Conservation (phyloP, 352 stramenopile species). For the Phytopythium cucurbitacearum region DNA sequence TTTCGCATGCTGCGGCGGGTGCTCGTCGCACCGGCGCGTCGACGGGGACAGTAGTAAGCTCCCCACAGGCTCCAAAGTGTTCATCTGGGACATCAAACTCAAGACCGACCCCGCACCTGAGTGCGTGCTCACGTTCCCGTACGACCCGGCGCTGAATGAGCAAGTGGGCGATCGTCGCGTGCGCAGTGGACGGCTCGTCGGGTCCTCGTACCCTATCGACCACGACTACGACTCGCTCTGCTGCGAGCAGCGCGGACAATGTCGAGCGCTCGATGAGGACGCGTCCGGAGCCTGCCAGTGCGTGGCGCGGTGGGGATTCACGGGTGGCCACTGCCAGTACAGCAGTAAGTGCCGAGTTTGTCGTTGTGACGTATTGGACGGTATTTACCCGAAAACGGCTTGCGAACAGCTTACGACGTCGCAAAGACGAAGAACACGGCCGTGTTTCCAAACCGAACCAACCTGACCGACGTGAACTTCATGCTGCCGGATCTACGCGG, state of each 20-base stretch:
- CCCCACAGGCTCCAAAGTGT: constrained; percentile 37
- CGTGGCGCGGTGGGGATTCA: constrained; percentile 61
- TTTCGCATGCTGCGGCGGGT: constrained; percentile 71
- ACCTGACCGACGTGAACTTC: constrained; percentile 23
- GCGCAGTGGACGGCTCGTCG: constrained; percentile 52
- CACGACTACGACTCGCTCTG: constrained; percentile 67
- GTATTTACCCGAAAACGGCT: not conserved
- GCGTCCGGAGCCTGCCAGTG: constrained; percentile 58
- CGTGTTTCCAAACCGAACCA: constrained; percentile 29
- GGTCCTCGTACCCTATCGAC: constrained; percentile 64
- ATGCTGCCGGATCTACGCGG: constrained; percentile 47
- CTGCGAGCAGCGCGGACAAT: constrained; percentile 58
- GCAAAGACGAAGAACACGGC: constrained; percentile 36
- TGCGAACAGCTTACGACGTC: constrained; percentile 51
- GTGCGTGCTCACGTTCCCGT: constrained; percentile 55
- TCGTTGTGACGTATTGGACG: not conserved
- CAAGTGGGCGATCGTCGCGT: constrained; percentile 53
- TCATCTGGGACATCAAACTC: constrained; percentile 67
- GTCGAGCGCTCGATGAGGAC: constrained; percentile 44
- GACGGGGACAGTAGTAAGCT: constrained; percentile 53
- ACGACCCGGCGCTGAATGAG: constrained; percentile 53
- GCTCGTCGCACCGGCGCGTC: constrained; percentile 45
- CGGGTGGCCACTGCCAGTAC: constrained; percentile 57
- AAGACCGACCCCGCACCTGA: constrained; percentile 41
- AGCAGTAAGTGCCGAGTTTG: constrained; percentile 32